phyloP scores from a whole-genome alignment of 805 yeast genomes.

The Candida golubevii region DNA sequence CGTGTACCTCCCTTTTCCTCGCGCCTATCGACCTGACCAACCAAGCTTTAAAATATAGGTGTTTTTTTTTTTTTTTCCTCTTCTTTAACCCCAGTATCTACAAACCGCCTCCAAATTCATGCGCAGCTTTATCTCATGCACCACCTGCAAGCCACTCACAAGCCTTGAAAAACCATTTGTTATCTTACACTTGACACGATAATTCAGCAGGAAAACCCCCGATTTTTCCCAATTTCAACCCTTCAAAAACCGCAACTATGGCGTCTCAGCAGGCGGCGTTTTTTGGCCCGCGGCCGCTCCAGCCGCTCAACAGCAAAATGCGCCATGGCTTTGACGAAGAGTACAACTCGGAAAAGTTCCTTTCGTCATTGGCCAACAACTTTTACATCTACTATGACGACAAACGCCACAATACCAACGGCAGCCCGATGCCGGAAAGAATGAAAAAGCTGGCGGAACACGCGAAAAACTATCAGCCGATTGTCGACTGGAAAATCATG shows the following conservation, averaged over 20 bases:
- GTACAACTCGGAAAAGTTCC: slow-evolving; percentile 52
- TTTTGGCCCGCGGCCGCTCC: slow-evolving; percentile 37
- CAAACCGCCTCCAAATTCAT: too few relatives aligned
- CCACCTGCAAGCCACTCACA: too few relatives aligned
- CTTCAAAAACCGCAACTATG: slow-evolving; percentile 1
- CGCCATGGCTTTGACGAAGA: slow-evolving; percentile 67
- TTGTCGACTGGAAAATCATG: slow-evolving; percentile 87
- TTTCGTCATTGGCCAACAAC: slow-evolving; percentile 55
- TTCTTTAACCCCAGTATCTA: too few relatives aligned
- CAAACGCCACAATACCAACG: slow-evolving; percentile 87
- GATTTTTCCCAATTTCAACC: too few relatives aligned
- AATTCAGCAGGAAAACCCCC: not conserved
- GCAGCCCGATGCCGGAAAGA: slow-evolving; percentile 64
- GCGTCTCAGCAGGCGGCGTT: slow-evolving; percentile 17
- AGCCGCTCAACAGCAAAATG: slow-evolving; percentile 50
- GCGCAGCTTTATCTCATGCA: too few relatives aligned
- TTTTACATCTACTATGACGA: slow-evolving; percentile 86
- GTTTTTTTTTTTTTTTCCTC: too few relatives aligned
- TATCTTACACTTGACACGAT: not conserved
- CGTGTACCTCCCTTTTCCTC: too few relatives aligned
- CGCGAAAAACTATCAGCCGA: slow-evolving; percentile 57
- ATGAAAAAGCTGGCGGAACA: slow-evolving; percentile 41
- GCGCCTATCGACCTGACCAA: too few relatives aligned
- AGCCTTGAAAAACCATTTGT: too few relatives aligned
- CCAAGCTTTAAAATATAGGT: too few relatives aligned